Base-by-base conservation (phyloP, 129 eudicot genomes). In the Pseudognaphalium luteoalbum region DNA sequence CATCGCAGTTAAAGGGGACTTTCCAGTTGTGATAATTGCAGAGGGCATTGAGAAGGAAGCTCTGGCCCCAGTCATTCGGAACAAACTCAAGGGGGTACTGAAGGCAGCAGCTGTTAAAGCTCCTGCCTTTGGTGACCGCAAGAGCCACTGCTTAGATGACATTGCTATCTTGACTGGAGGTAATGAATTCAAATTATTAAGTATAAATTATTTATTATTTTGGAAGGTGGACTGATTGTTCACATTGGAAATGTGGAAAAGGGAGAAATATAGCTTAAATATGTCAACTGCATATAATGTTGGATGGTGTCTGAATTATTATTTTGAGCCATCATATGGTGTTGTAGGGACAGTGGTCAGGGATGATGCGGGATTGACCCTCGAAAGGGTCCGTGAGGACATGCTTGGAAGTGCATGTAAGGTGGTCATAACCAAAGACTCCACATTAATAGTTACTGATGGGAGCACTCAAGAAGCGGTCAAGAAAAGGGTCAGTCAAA, bases 21-120 rank as follows among this genome's bases (percentile, higher is more conserved):
- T 79, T 79, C 98, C 96, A 8, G 44, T 93, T 73, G 73, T 90
- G 71, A 87, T 93, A 81, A 68, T 93, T 17, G 96, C 98, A 7
- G 98, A 90, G 84, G 91, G 82, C 58, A 88, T 93, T 78, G 98
- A 90, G 82, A 79, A 90, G 70, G 96, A 90, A 80, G 98, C 98
- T 78, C 71, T 90, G 76, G 86, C 97, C 78, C 95, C 97, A 25
- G 75, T 93, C 19, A 87, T 90, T 61, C 85, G 87, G 82, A 93
- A 90, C 84, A 90, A 90, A 77, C 91, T 93, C 77, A 90, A 76
- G 81, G 97, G 97, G 32, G 76, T 73, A 37, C 71, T 93, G 35
- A 90, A 93, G 82, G 97, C 92, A 54, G 97, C 90, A 68, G 98
- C 97, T 14, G 84, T 90, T 39, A 93, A 90, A 82, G 98, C 98